These are phyloP conservation scores for Podospora pseudopauciseta DNA, from an alignment of 495 filamentous ascomycete genomes.

Conservation along the genomic window DNA sequence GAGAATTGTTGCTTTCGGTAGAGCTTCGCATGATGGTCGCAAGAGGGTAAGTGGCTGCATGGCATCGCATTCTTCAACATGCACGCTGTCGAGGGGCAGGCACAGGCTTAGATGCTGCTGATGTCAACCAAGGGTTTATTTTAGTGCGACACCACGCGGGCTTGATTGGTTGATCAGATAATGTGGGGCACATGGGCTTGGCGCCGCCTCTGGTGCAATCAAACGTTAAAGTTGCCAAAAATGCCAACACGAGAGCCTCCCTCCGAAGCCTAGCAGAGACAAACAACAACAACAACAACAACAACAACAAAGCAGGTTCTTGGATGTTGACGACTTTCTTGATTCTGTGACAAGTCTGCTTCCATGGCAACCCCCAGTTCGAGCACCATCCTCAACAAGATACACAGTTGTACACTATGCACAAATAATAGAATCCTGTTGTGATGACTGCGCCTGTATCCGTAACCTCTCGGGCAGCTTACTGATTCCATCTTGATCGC, in stretches of 20 bases:
- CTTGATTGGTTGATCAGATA: constrained; percentile 1
- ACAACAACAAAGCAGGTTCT: neutral
- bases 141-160: neutral
- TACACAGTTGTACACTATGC: neutral
- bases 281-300: neutral
- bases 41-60: neutral
- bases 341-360: neutral
- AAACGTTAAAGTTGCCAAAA: constrained; percentile 10
- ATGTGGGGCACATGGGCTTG: constrained; percentile 6
- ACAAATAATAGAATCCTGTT: neutral
- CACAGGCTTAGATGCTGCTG: neutral
- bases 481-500: neutral
- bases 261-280: neutral
- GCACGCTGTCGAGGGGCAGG: neutral
- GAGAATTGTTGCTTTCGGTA: neutral
- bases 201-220: constrained; percentile 14
- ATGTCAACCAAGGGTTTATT: neutral
- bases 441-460: too few species aligned
- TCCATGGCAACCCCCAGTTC: constrained; percentile 5
- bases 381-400: neutral
- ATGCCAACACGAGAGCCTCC: constrained; percentile 13
- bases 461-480: neutral
- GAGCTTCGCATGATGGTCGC: neutral
- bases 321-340: neutral
- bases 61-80: neutral